Conservation (phyloP, 2,329 filamentous ascomycete species). For the Leptographium galeiforme region DNA sequence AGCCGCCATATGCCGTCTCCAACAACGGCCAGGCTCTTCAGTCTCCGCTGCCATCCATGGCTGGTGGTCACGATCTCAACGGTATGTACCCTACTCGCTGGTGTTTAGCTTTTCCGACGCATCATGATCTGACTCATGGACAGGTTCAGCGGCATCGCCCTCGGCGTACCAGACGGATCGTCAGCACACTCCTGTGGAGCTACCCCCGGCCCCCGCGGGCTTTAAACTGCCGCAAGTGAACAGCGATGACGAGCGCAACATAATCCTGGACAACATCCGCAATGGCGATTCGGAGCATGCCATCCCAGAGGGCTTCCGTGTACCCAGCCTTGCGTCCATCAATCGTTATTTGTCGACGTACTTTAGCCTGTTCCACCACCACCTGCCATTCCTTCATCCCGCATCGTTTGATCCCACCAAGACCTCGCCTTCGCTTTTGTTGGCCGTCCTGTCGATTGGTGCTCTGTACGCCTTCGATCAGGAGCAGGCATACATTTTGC, state of each 20-base stretch:
- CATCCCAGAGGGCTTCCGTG: conserved; percentile 77
- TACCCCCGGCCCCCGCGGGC: conserved; percentile 52
- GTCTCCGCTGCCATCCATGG: conserved; percentile 54
- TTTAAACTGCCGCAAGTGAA: conserved; percentile 67
- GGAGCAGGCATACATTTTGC: conserved; percentile 90
- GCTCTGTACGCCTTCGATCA: conserved; percentile 95
- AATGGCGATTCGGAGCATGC: conserved; percentile 67
- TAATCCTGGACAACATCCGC: conserved; percentile 77
- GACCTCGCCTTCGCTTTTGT: conserved; percentile 67
- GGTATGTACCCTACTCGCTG: conserved; percentile 15
- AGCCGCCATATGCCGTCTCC: conserved; percentile 46
- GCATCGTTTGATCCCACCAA: conserved; percentile 74
- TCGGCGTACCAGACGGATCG: conserved; percentile 60
- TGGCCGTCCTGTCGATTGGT: conserved; percentile 88
- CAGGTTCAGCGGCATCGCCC: conserved; percentile 44
- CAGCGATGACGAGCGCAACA: conserved; percentile 72
- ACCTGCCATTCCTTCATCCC: conserved; percentile 89
- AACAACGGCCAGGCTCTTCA: conserved; percentile 43
- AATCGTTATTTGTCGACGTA: conserved; percentile 93
- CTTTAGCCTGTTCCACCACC: conserved; percentile 94
- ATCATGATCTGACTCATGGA: too few relatives aligned
- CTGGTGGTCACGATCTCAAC: conserved; percentile 43
- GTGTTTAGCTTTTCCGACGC: too few relatives aligned
- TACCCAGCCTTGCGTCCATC: conserved; percentile 66
- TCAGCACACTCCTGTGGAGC: conserved; percentile 55